Conservation (phyloP, 2,329 filamentous ascomycete species). For the Fusarium luffae region DNA sequence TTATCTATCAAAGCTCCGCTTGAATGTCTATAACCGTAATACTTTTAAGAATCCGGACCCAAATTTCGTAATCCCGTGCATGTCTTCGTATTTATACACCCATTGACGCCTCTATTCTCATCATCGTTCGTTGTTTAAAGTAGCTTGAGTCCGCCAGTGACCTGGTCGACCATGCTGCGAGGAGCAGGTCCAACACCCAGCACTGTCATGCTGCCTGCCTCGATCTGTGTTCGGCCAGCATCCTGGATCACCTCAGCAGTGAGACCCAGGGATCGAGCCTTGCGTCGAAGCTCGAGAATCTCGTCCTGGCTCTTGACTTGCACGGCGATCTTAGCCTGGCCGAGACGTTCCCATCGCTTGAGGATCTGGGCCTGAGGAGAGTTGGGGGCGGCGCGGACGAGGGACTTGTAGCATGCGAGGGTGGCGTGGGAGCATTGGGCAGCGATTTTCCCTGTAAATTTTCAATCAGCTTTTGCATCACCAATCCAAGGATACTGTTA, state of each 20-base stretch:
- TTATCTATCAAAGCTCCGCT: constrained; percentile 19
- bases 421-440: constrained; percentile 97
- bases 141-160: constrained; percentile 87
- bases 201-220: constrained; percentile 90
- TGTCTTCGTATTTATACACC: constrained; percentile 7
- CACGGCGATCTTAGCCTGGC: constrained; percentile 93
- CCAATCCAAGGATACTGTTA: rapidly evolving
- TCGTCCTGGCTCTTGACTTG: constrained; percentile 90
- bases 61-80: constrained; percentile 14
- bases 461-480: background rate
- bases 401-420: constrained; percentile 93
- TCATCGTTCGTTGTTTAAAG: constrained; percentile 61
- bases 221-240: constrained; percentile 97
- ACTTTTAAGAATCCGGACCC: constrained; percentile 28
- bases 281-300: constrained; percentile 76
- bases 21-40: constrained; percentile 25
- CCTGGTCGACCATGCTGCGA: constrained; percentile 84
- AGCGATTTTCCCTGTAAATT: constrained; percentile 84
- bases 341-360: constrained; percentile 83
- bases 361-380: constrained; percentile 72
- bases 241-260: constrained; percentile 92
- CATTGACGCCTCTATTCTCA: background rate
- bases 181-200: constrained; percentile 85
- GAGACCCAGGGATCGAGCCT: constrained; percentile 84
- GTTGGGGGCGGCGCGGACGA: constrained; percentile 67